Percentiles rank a stretch among this genome's conserved stretches.
Evolutionary conservation across 768 basidiomycete species (phyloP).

Genomic region (Hortiboletus campestris): DNA sequence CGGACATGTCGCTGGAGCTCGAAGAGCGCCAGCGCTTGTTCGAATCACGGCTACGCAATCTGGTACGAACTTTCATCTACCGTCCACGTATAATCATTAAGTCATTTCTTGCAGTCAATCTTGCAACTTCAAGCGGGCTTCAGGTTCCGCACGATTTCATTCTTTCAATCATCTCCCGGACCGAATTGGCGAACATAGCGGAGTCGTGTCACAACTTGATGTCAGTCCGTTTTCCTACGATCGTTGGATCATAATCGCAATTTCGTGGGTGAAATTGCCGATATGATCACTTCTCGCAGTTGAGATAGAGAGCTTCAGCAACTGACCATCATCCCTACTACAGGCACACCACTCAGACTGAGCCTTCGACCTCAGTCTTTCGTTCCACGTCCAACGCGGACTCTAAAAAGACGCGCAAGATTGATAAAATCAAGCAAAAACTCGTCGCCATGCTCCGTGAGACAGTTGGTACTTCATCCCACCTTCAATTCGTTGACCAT

Average conservation of each 20-base stretch:
- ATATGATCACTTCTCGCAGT: too few species aligned
- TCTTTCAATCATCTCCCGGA: too few species aligned
- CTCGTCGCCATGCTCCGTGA: conserved; percentile 8
- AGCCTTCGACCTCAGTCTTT: background rate
- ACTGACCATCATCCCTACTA: too few species aligned
- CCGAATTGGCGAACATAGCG: background rate
- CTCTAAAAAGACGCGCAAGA: background rate
- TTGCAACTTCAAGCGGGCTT: background rate
- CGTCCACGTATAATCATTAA: too few species aligned
- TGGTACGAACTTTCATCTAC: background rate
- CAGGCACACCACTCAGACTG: background rate
- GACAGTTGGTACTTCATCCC: background rate
- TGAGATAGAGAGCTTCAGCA: too few species aligned
- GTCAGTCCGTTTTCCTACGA: background rate
- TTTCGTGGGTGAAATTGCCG: background rate
- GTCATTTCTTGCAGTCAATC: background rate
- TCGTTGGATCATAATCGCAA: too few species aligned
- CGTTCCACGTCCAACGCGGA: background rate
- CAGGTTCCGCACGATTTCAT: background rate
- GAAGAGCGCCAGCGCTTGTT: conserved; percentile 2
- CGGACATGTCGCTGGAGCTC: background rate
- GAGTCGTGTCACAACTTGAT: too few species aligned
- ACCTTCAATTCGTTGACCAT: background rate
- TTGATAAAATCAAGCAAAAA: background rate
- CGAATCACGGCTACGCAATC: background rate